These are phyloP conservation scores for Achaetomiella virescens DNA, from an alignment of 495 filamentous ascomycete genomes.

Conservation along the genomic window DNA sequence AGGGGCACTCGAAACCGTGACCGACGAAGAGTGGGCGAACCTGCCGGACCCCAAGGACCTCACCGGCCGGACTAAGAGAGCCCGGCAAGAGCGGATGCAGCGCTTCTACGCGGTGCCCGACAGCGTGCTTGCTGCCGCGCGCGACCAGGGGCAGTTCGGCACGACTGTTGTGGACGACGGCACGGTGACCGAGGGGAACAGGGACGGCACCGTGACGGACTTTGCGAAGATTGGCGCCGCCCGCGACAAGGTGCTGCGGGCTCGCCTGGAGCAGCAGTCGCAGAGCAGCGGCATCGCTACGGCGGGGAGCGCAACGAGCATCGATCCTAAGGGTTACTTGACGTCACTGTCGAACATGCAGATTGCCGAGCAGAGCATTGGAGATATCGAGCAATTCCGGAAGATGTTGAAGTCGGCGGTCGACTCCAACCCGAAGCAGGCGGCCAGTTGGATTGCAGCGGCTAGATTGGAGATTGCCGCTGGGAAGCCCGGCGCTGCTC, in stretches of 20 bases:
- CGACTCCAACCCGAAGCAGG: conserved; percentile 89
- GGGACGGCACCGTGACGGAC: conserved; percentile 88
- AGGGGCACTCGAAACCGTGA: conserved; percentile 81
- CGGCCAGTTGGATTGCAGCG: conserved; percentile 93
- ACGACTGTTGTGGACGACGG: conserved; percentile 81
- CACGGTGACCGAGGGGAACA: conserved; percentile 41
- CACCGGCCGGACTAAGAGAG: conserved; percentile 84
- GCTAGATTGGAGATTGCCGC: conserved; percentile 89
- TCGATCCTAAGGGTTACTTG: conserved; percentile 93
- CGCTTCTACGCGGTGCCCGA: conserved; percentile 96
- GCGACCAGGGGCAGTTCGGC: conserved; percentile 72
- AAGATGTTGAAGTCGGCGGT: conserved; percentile 89
- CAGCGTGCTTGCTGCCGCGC: conserved; percentile 84
- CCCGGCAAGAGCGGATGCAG: conserved; percentile 72
- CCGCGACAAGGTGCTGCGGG: conserved; percentile 86
- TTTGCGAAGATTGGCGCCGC: conserved; percentile 97
- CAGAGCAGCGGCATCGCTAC: conserved; percentile 62
- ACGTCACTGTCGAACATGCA: conserved; percentile 80
- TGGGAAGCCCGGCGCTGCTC: conserved; percentile 79
- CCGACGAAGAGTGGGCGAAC: conserved; percentile 94
- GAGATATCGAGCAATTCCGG: conserved; percentile 94
- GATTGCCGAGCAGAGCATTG: conserved; percentile 75
- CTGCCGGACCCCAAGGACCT: conserved; percentile 94
- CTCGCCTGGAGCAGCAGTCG: conserved; percentile 83
- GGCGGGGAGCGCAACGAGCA: conserved; percentile 77